These are phyloP conservation scores for Geotrichum ghanense DNA, from an alignment of 805 yeast genomes.

Conservation along the genomic window DNA sequence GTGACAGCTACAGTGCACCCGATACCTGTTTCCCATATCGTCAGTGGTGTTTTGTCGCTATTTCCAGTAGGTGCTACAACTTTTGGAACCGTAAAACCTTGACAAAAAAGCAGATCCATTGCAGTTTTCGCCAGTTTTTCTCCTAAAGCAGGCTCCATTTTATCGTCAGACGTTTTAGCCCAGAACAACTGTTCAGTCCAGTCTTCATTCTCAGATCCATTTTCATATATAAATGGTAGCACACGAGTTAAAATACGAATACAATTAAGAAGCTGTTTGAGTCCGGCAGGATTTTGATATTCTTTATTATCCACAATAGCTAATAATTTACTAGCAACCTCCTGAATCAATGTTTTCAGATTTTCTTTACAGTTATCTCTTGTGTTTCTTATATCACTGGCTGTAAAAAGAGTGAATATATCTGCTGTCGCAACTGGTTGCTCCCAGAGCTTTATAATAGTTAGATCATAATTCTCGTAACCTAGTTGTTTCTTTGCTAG, in stretches of 20 bases:
- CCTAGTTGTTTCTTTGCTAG: constrained; percentile 9
- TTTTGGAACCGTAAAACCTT: constrained; percentile 41
- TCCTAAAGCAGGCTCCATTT: constrained; percentile 21
- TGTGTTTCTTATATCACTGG: constrained; percentile 46
- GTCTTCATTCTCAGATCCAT: constrained; percentile 21
- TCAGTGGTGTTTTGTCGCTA: constrained; percentile 25
- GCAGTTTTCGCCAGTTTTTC: constrained; percentile 28
- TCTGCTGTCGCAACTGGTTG: constrained; percentile 44
- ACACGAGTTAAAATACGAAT: constrained; percentile 52
- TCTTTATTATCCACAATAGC: constrained; percentile 11
- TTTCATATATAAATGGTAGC: constrained; percentile 59
- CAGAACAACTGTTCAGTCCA: constrained; percentile 33
- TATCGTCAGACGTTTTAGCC: constrained; percentile 22
- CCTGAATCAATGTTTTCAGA: constrained; percentile 41
- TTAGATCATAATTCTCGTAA: too few species aligned
- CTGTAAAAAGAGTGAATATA: constrained; percentile 44
- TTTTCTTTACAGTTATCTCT: constrained; percentile 47
- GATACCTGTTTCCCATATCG: constrained; percentile 76
- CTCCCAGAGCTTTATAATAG: constrained; percentile 35
- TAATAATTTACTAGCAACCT: constrained; percentile 27
- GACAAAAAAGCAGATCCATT: constrained; percentile 40
- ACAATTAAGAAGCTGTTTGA: constrained; percentile 42
- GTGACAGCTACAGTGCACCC: constrained; percentile 32
- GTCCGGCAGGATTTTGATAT: constrained; percentile 20
- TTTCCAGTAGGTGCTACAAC: constrained; percentile 5